Evolutionary conservation across 441 rosid genomes (phyloP), one percentile per base, ranked within the genome.

Genomic region (Biscutella auriculata): DNA sequence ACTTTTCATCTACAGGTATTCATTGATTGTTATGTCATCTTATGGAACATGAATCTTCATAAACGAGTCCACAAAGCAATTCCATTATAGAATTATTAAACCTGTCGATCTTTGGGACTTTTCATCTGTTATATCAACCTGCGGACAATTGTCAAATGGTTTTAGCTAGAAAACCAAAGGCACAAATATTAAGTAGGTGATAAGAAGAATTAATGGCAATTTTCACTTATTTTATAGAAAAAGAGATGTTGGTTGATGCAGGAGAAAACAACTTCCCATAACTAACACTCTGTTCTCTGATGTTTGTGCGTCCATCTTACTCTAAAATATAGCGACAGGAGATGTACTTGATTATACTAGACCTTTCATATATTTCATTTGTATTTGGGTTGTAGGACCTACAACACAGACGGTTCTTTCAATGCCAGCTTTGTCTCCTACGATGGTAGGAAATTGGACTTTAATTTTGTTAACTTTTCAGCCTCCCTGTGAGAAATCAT

Each of bases 341-440:
- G 23, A 43, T 43, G 57, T 46, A 25, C 19, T 51, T 21, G 6
- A 44, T 11, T 39, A 34, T 50, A 29, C 56, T n/a, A 49, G 43
- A 5, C 42, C 23, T n/a, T 11, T 21, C 33, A 9, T 37, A 43
- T 37, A 41, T 60, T 57, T 14, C 34, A 68, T 73, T 39, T 64
- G 39, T 36, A n/a, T 58, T 68, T 82, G 79, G 82, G 76, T 52
- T 69, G 47, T 80, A 85, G 87, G 80, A 60, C 60, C 65, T 64
- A 68, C 81, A 57, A 23, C 85, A 14, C 90, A 90, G 69, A 57
- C 74, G 5, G 79, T 87, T 69, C 69, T 91, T 42, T 79, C 87
- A 68, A 85, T 91, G 98, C 98, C 98, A 29, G 98, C 98, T 49
- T 78, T 87, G 76, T 91, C 98, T 65, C 98, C 96, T 10, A 83